Evolutionary conservation across 2,329 filamentous ascomycete species (phyloP).

Genomic region (Phialemoniopsis sp.): DNA sequence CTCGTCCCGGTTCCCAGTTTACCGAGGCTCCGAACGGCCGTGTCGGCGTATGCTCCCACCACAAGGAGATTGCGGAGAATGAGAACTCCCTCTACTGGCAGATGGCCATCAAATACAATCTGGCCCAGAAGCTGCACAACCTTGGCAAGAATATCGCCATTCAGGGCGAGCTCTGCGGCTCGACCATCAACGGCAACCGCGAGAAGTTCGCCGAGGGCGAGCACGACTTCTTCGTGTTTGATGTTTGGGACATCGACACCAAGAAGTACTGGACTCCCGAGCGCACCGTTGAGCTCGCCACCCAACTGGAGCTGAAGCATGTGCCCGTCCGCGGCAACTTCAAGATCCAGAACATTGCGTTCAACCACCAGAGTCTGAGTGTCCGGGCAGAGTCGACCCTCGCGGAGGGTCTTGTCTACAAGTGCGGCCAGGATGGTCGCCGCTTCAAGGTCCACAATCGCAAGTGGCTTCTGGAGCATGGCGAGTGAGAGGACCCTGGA

Average conservation of each 20-base stretch:
- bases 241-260: conserved; percentile 13
- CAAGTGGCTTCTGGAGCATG: background rate
- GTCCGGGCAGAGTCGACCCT: background rate
- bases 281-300: conserved; percentile 4
- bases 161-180: conserved; percentile 26
- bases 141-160: conserved; percentile 17
- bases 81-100: conserved; percentile 15
- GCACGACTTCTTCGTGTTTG: conserved; percentile 15
- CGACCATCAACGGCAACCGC: conserved; percentile 18
- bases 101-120: conserved; percentile 11
- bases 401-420: conserved; percentile 4
- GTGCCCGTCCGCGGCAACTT: conserved; percentile 8
- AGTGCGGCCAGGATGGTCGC: background rate
- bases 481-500: no score
- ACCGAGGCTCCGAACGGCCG: conserved; percentile 13
- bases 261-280: conserved; percentile 4
- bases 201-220: conserved; percentile 14
- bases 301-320: conserved; percentile 6
- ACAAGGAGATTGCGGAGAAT: conserved; percentile 16
- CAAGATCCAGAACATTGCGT: conserved; percentile 4
- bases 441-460: conserved; percentile 5
- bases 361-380: conserved; percentile 3
- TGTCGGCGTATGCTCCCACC: conserved; percentile 24
- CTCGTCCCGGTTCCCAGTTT: conserved; percentile 2
- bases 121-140: conserved; percentile 14